Base-by-base conservation (phyloP, 257 asterid genomes). In the Scutellaria minor region DNA sequence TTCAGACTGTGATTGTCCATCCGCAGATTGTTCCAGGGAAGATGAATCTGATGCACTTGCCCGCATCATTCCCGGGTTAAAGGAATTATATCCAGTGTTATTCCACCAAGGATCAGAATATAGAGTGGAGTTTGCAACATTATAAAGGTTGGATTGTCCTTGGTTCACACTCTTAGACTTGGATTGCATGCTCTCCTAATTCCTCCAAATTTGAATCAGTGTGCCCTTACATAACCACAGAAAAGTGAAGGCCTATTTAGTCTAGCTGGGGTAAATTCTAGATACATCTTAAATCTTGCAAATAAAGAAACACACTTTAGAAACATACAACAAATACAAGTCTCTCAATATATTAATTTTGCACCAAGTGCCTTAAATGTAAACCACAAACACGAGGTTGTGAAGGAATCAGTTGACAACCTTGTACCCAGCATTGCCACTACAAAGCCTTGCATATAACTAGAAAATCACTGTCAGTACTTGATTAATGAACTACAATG, bases 31-130 rank as follows among this genome's bases (percentile, higher is more conserved):
- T 77, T 91, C 96, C 74, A 70, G 71, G 2, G 96, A 88, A 37
- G 94, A 86, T 13, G 97, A 86, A 58, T 92, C 96, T 63, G 96
- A 90, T 53, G 75, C 88, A 77, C 64, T 82, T 72, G 82, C 89
- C 66, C 77, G 70, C 80, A 78, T 77, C 89, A 81, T 42, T 58
- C 81, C 80, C 46, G 90, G 76, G 71, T 79, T 44, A 47, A 81
- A 62, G 50, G 92, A 80, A 46, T 72, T 81, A 72, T 65, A 74
- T 64, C 83, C 89, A 76, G 80, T 74, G 62, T 68, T 57, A 22
- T 72, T 76, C 89, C 88, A 82, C 98, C 92, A 80, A 10, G 83
- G 77, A 39, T 85, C 96, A 76, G 92, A 62, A 66, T 63, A 79
- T 31, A 52, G 83, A 62, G 78, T 40, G 31, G 85, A 58, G 41